phyloP scores from a whole-genome alignment of 164 flowering plant species.

The Aristolochia californica region DNA sequence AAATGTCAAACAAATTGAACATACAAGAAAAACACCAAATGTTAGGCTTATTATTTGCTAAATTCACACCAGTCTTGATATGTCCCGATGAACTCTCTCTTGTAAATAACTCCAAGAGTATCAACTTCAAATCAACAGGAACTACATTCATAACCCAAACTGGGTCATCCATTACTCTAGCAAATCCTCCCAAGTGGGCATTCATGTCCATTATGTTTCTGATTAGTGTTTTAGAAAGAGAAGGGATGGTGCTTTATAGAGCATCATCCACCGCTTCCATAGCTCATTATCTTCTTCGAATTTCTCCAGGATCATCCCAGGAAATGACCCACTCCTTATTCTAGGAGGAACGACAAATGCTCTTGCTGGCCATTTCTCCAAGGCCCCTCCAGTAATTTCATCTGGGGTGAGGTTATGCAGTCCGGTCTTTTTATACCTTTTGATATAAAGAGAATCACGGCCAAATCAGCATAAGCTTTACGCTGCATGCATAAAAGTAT shows the following conservation, averaged over 20 bases:
- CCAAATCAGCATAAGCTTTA: background rate
- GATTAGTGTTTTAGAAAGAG: constrained; percentile 44
- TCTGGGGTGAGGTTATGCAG: constrained; percentile 69
- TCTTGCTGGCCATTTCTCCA: constrained; percentile 86
- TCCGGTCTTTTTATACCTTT: constrained; percentile 85
- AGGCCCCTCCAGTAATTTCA: constrained; percentile 75
- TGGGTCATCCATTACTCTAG: constrained; percentile 71
- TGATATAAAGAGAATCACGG: background rate
- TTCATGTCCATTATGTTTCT: constrained; percentile 96
- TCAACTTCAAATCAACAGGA: constrained; percentile 53
- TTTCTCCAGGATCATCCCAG: constrained; percentile 46
- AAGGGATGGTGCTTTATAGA: constrained; percentile 43
- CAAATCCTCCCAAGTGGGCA: constrained; percentile 85
- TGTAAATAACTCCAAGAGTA: constrained; percentile 74
- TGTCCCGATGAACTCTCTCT: constrained; percentile 84
- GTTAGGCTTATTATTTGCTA: too few relatives aligned
- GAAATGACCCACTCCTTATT: constrained; percentile 52
- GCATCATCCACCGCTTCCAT: constrained; percentile 63
- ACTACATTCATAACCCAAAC: constrained; percentile 98
- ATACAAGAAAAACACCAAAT: background rate
- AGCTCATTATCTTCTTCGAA: constrained; percentile 56
- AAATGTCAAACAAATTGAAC: background rate
- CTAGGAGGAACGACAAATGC: constrained; percentile 81
- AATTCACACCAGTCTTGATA: constrained; percentile 98
- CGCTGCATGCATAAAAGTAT: background rate